These are phyloP conservation scores for Plasmodium vivax DNA, from an alignment of 169 alveolate genomes.

Conservation along the genomic window DNA sequence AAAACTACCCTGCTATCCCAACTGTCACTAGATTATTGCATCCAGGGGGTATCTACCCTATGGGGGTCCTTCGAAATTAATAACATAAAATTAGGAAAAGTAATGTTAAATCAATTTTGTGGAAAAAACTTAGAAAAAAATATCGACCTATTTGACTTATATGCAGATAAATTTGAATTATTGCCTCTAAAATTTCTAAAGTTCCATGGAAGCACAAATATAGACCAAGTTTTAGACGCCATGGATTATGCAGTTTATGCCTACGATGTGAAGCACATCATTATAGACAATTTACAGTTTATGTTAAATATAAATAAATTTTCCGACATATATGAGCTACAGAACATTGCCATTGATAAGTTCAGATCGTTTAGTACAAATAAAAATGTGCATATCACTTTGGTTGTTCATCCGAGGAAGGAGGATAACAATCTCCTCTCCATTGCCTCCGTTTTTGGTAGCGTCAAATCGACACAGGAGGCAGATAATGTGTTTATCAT, in stretches of 20 bases:
- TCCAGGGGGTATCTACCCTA: constrained; percentile 93
- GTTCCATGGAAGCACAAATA: constrained; percentile 94
- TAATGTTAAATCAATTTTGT: constrained; percentile 91
- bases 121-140: constrained; percentile 85
- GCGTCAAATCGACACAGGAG: constrained; percentile 96
- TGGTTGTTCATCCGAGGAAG: constrained; percentile 96
- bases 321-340: constrained; percentile 90
- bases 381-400: constrained; percentile 91
- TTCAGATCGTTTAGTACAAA: constrained; percentile 92
- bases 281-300: constrained; percentile 94
- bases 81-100: constrained; percentile 91
- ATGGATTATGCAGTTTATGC: constrained; percentile 95
- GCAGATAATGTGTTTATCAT: constrained; percentile 95
- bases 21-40: constrained; percentile 92
- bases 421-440: constrained; percentile 93
- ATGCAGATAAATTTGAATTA: constrained; percentile 89
- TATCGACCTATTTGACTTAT: constrained; percentile 83
- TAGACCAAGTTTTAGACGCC: constrained; percentile 92
- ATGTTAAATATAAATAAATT: constrained; percentile 89
- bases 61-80: constrained; percentile 98
- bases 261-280: constrained; percentile 92
- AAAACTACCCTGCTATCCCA: constrained; percentile 95
- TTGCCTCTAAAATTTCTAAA: constrained; percentile 92
- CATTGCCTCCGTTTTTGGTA: constrained; percentile 94
- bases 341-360: constrained; percentile 91